Conservation (phyloP, 306 rosid species). For the Trichosanthes cucumerina region DNA sequence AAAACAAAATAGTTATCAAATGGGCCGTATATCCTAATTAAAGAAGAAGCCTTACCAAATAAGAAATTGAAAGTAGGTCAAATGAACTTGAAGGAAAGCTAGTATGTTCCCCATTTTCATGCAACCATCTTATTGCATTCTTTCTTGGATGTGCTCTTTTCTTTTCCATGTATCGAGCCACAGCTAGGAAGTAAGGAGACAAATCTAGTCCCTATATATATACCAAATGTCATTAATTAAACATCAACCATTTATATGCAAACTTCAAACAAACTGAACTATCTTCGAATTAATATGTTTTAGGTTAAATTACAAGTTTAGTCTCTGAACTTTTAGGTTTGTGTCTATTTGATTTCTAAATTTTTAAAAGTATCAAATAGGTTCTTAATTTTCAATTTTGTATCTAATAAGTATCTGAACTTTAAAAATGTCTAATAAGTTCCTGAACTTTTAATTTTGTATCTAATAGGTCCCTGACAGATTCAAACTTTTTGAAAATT, state of each 20-base stretch:
- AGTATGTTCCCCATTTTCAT: constrained; percentile 55
- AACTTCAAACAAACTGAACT: background rate
- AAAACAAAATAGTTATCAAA: too few species aligned
- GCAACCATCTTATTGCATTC: constrained; percentile 44
- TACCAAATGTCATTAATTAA: constrained; percentile 17
- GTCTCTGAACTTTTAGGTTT: too few species aligned
- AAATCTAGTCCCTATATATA: constrained; percentile 62
- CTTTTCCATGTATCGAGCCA: constrained; percentile 46
- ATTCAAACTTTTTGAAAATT: too few species aligned
- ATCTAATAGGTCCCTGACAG: too few species aligned
- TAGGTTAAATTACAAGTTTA: too few species aligned
- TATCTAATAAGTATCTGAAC: too few species aligned
- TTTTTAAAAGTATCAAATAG: too few species aligned
- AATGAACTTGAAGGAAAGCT: constrained; percentile 45
- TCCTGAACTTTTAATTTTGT: too few species aligned
- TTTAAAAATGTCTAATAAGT: too few species aligned
- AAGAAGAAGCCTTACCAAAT: constrained; percentile 28
- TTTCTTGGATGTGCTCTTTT: constrained; percentile 20
- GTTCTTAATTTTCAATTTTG: too few species aligned
- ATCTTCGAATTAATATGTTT: background rate
- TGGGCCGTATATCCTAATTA: too few species aligned
- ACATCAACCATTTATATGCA: background rate
- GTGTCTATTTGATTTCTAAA: too few species aligned
- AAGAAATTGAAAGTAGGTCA: constrained; percentile 38
- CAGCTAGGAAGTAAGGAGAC: constrained; percentile 59